These are phyloP conservation scores for Chlamydomonas incerta DNA, from an alignment of 139 green algal species.

Conservation along the genomic window DNA sequence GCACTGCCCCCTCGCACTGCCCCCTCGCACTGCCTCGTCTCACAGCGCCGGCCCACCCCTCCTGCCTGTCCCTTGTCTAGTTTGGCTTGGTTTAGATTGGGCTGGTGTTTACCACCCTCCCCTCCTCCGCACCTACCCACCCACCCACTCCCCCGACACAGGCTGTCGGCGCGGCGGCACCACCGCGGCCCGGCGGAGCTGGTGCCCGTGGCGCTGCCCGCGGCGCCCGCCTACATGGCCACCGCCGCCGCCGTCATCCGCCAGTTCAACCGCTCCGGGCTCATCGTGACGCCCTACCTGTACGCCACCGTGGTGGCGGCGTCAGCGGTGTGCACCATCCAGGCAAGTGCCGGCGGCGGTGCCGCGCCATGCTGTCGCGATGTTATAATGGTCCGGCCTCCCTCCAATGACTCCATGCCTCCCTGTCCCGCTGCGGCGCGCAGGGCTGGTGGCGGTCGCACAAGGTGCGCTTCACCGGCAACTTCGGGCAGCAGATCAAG, in stretches of 20 bases:
- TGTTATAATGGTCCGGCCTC: no score
- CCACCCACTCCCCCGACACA: no score
- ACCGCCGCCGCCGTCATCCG: conserved; percentile 18
- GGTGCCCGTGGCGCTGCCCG: conserved; percentile 28
- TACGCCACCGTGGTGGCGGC: conserved; percentile 21
- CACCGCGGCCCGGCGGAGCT: conserved; percentile 6
- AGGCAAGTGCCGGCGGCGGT: no score
- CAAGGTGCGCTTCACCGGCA: conserved; percentile 1
- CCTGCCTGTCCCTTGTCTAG: no score
- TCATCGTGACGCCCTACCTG: conserved; percentile 38
- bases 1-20: no score
- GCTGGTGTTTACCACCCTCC: no score
- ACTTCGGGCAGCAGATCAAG: not conserved
- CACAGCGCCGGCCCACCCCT: no score
- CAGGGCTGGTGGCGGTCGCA: conserved; percentile 36
- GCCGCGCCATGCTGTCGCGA: no score
- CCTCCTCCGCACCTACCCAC: no score
- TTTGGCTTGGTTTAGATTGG: no score
- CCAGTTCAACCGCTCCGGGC: conserved; percentile 30
- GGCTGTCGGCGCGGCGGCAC: not conserved
- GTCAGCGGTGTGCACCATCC: conserved; percentile 8
- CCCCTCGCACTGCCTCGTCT: no score
- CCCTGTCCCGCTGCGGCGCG: not conserved
- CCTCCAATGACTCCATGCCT: not conserved
- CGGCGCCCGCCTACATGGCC: conserved; percentile 8